Percentiles rank a stretch among this genome's conserved stretches.
Conservation (phyloP, 163 green algal species). For the Chlamydomonas reinhardtii region DNA sequence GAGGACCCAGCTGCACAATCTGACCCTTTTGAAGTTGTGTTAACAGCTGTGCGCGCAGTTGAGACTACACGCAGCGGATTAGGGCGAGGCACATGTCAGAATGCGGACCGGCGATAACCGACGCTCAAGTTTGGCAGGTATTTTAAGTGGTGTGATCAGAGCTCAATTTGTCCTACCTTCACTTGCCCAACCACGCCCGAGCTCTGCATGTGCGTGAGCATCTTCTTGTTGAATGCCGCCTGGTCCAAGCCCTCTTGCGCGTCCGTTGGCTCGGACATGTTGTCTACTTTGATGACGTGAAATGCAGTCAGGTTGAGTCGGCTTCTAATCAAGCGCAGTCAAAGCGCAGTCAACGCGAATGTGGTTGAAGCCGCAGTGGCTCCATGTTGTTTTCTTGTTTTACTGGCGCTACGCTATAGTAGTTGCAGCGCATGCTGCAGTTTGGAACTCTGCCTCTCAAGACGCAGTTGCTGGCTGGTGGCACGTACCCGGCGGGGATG, state of each 20-base stretch:
- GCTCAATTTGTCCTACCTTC: slow-evolving; percentile 48
- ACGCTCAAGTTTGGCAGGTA: neutral
- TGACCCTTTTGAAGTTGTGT: slow-evolving; percentile 58
- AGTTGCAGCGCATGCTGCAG: no score
- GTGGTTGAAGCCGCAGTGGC: no score
- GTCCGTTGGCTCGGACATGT: slow-evolving; percentile 30
- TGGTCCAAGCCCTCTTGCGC: slow-evolving; percentile 32
- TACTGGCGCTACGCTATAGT: no score
- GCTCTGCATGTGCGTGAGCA: slow-evolving; percentile 59
- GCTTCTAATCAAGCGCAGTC: no score
- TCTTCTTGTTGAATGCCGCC: slow-evolving; percentile 59
- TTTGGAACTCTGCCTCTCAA: no score
- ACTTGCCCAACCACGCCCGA: slow-evolving; percentile 61
- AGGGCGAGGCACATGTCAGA: neutral
- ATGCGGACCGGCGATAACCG: neutral
- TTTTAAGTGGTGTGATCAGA: neutral
- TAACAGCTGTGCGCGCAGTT: slow-evolving; percentile 63
- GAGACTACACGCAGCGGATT: slow-evolving; percentile 37
- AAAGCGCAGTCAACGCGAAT: no score
- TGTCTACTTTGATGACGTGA: no score
- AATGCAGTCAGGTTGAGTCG: no score
- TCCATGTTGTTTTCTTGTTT: no score
- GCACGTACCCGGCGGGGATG: no score
- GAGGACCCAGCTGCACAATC: slow-evolving; percentile 39
- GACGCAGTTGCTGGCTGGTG: no score